A percentile compares a stretch with the other conserved stretches of the same genome.
These are phyloP conservation scores for Mycena epipterygia DNA, from an alignment of 768 basidiomycete species.

Conservation along the genomic window DNA sequence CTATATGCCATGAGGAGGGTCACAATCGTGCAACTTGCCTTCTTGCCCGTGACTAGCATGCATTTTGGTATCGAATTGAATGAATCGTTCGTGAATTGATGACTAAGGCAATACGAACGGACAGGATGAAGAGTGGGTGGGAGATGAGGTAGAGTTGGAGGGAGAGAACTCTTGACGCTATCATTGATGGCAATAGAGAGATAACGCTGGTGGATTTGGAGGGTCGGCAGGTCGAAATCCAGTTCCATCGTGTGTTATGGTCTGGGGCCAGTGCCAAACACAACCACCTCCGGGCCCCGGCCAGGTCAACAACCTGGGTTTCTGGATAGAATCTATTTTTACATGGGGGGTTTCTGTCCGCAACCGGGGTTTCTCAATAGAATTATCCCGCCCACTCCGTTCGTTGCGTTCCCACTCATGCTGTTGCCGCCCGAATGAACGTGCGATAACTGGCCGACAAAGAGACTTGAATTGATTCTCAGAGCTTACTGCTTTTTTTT, in stretches of 20 bases:
- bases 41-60: neutral
- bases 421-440: no score
- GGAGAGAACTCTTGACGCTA: no score
- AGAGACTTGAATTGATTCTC: no score
- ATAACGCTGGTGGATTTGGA: neutral
- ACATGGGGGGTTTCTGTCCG: constrained; percentile 7
- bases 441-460: no score
- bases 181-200: neutral
- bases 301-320: constrained; percentile 6
- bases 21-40: constrained; percentile 36
- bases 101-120: neutral
- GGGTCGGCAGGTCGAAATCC: no score
- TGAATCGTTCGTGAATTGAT: neutral
- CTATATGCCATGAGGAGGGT: constrained; percentile 30
- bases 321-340: constrained; percentile 9
- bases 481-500: no score
- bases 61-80: neutral
- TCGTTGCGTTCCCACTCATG: no score
- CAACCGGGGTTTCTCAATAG: constrained; percentile 13
- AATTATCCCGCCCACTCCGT: no score
- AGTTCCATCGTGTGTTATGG: neutral
- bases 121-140: neutral
- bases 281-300: constrained; percentile 14
- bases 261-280: neutral
- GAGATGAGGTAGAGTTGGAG: no score